Evolutionary conservation across 306 rosid genomes (phyloP).

Genomic region (Casuarina cunninghamiana): DNA sequence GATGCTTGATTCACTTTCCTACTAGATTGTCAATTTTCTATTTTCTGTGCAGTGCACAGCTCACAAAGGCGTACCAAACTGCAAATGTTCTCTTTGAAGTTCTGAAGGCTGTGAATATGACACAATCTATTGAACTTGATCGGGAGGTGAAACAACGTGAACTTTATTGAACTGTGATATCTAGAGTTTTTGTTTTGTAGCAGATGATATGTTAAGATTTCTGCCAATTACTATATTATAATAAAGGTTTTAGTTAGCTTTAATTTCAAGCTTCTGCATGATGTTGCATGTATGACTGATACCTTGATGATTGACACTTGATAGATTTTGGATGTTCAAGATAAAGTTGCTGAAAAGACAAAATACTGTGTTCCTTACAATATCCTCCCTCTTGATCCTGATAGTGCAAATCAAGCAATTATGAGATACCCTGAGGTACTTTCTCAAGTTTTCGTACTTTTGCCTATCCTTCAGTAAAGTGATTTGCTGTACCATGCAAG

Average conservation of each 20-base stretch:
- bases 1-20: constrained; percentile 18
- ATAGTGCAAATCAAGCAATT: constrained; percentile 90
- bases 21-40: constrained; percentile 19
- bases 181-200: neutral
- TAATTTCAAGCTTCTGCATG: neutral
- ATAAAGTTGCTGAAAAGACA: constrained; percentile 92
- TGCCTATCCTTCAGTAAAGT: constrained; percentile 1
- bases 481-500: constrained; percentile 4
- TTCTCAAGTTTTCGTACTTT: constrained; percentile 3
- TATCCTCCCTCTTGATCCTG: constrained; percentile 99
- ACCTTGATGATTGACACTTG: constrained; percentile 8
- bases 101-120: constrained; percentile 94
- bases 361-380: constrained; percentile 89
- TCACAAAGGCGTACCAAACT: constrained; percentile 96
- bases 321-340: constrained; percentile 89
- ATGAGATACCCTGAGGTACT: constrained; percentile 93
- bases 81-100: constrained; percentile 99
- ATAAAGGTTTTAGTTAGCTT: neutral
- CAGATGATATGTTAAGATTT: neutral
- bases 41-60: constrained; percentile 70
- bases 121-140: constrained; percentile 94
- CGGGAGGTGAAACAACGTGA: constrained; percentile 64
- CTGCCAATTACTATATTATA: neutral
- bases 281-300: constrained; percentile 18
- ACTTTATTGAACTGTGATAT: neutral